Conservation (phyloP, 2,329 filamentous ascomycete genomes). For the Paecilomyces niveus region DNA sequence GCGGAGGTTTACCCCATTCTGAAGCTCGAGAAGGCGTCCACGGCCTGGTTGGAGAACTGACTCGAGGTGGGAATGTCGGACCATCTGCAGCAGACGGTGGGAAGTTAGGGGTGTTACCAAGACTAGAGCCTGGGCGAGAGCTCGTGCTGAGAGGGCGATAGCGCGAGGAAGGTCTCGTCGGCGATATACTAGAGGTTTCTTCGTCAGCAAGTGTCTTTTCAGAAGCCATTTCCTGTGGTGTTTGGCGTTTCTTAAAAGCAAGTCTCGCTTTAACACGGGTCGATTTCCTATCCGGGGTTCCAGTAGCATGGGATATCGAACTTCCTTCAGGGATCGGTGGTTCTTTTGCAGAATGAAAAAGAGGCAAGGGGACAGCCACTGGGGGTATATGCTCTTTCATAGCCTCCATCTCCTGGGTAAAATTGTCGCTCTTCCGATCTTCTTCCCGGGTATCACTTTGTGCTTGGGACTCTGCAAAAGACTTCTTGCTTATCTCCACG, state of each 20-base stretch:
- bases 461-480: background rate
- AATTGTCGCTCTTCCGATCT: background rate
- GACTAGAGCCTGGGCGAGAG: conserved; percentile 36
- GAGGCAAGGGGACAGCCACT: background rate
- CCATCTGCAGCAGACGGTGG: conserved; percentile 27
- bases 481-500: background rate
- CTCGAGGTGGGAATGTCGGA: conserved; percentile 31
- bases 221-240: conserved; percentile 13
- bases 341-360: background rate
- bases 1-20: conserved; percentile 65
- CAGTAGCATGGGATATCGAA: background rate
- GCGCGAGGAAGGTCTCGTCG: conserved; percentile 19
- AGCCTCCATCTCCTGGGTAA: background rate
- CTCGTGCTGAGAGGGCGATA: conserved; percentile 24
- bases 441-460: background rate
- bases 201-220: conserved; percentile 16
- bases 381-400: background rate
- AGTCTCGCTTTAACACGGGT: conserved; percentile 4
- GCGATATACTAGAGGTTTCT: conserved; percentile 9
- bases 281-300: conserved; percentile 1
- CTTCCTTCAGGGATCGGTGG: background rate
- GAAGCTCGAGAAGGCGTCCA: conserved; percentile 50
- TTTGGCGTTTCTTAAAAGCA: conserved; percentile 13
- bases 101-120: conserved; percentile 35
- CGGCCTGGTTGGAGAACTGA: conserved; percentile 40